Evolutionary conservation across 352 stramenopile genomes (phyloP).

Genomic region (Phytophthora cactorum): DNA sequence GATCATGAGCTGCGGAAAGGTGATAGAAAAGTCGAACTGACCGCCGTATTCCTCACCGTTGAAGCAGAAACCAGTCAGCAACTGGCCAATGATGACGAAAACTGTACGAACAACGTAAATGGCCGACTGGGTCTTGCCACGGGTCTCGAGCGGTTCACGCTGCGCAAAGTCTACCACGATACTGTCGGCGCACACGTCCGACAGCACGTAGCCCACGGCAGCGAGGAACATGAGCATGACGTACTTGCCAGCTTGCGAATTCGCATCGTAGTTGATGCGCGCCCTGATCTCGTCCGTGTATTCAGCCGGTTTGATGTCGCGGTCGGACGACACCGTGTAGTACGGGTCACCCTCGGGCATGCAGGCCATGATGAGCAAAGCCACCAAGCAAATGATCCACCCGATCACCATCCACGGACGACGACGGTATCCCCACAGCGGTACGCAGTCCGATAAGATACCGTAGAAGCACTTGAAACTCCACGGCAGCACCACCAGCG

Average conservation of each 20-base stretch:
- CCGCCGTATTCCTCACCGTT: conserved; percentile 38
- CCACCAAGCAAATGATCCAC: conserved; percentile 39
- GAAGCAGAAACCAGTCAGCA: conserved; percentile 37
- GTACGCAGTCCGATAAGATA: conserved; percentile 30
- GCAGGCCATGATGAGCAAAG: conserved; percentile 38
- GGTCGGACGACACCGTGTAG: conserved; percentile 22
- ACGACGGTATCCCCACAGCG: conserved; percentile 21
- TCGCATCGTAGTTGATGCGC: conserved; percentile 25
- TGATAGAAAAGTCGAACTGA: conserved; percentile 36
- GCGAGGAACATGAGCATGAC: conserved; percentile 40
- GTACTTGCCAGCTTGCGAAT: conserved; percentile 27
- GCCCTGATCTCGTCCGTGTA: conserved; percentile 28
- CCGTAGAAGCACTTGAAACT: conserved; percentile 42
- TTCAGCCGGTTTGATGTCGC: conserved; percentile 29
- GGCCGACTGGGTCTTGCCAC: conserved; percentile 38
- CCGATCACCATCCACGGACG: conserved; percentile 34
- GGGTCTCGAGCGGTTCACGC: conserved; percentile 43
- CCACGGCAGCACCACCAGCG: conserved; percentile 59
- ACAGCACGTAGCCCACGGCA: conserved; percentile 30
- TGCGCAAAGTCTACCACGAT: conserved; percentile 48
- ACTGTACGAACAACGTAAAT: conserved; percentile 29
- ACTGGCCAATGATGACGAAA: conserved; percentile 29
- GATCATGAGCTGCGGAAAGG: conserved; percentile 40
- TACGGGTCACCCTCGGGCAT: conserved; percentile 38
- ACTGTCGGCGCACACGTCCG: conserved; percentile 37